phyloP scores from a whole-genome alignment of 805 yeast genomes.

The Metschnikowia arizonensis region DNA sequence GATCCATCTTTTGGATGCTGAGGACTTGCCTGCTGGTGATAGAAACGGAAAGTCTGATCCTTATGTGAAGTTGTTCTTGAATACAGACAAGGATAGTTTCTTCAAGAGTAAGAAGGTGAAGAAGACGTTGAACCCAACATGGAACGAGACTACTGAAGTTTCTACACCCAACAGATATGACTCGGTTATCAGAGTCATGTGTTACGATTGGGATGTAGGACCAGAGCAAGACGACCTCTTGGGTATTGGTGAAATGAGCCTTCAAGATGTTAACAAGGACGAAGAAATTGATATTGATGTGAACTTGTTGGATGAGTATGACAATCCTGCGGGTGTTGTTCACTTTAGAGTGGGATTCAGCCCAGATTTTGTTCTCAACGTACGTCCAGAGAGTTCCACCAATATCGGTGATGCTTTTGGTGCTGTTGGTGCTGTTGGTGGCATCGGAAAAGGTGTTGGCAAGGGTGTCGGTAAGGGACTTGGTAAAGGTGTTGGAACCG shows the following conservation, averaged over 20 bases:
- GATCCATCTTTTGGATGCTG: conserved; percentile 60
- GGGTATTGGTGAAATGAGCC: conserved; percentile 57
- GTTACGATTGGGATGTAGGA: conserved; percentile 93
- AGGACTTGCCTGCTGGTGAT: conserved; percentile 78
- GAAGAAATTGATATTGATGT: conserved; percentile 45
- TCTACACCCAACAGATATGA: conserved; percentile 59
- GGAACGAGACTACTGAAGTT: conserved; percentile 67
- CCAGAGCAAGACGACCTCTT: conserved; percentile 78
- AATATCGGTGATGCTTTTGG: conserved; percentile 46
- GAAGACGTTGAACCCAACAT: conserved; percentile 85
- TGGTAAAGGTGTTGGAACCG: conserved; percentile 36
- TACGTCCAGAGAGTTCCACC: conserved; percentile 28
- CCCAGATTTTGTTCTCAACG: conserved; percentile 63
- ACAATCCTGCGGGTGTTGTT: conserved; percentile 60
- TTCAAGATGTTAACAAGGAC: conserved; percentile 47
- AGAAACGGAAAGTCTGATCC: conserved; percentile 94
- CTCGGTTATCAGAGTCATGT: conserved; percentile 52
- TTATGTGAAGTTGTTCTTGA: conserved; percentile 62
- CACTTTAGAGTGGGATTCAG: conserved; percentile 57
- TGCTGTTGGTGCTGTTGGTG: conserved; percentile 24
- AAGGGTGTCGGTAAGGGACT: conserved; percentile 20
- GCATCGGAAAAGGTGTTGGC: conserved; percentile 20
- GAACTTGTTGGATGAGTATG: conserved; percentile 43
- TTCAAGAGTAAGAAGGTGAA: conserved; percentile 76
- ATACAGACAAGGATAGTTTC: conserved; percentile 54